Evolutionary conservation across 2,329 filamentous ascomycete species (phyloP).

Genomic region (Diatrype stigma): DNA sequence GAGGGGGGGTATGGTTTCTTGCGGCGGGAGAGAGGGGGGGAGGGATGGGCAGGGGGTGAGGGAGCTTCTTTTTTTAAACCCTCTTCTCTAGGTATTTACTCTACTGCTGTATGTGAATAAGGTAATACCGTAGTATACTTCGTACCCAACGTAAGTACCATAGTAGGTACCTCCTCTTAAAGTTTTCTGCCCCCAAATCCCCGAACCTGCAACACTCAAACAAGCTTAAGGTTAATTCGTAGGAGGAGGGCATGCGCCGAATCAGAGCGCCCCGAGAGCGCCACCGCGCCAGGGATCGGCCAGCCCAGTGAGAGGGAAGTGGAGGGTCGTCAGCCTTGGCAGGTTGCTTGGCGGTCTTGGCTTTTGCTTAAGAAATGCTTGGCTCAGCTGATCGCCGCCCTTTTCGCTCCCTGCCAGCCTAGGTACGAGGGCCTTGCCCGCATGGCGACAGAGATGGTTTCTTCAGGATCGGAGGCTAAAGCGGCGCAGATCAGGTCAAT

Average conservation of each 20-base stretch:
- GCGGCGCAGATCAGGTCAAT: too few species aligned
- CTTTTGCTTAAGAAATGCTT: neutral
- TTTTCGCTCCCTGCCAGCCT: neutral
- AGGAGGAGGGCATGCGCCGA: constrained; percentile 14
- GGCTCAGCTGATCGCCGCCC: neutral
- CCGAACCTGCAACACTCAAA: constrained; percentile 12
- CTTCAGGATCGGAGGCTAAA: too few species aligned
- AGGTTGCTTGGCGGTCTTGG: neutral
- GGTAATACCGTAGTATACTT: too few species aligned
- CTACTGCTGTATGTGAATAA: too few species aligned
- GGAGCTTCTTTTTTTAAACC: neutral
- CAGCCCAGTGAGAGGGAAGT: neutral
- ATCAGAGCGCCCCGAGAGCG: constrained; percentile 14
- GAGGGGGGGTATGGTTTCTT: too few species aligned
- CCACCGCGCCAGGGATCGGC: constrained; percentile 3
- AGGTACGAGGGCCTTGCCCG: too few species aligned
- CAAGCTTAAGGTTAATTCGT: constrained; percentile 23
- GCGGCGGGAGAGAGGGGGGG: too few species aligned
- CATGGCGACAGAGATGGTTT: too few species aligned
- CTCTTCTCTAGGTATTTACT: too few species aligned
- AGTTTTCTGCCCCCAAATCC: neutral
- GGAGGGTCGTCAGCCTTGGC: neutral
- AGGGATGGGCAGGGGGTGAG: too few species aligned
- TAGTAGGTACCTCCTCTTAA: neutral
- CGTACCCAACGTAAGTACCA: too few species aligned